Percentiles rank a stretch among this genome's conserved stretches.
phyloP scores from a whole-genome alignment of 331 rosid genomes.

The Pyracantha coccinea region DNA sequence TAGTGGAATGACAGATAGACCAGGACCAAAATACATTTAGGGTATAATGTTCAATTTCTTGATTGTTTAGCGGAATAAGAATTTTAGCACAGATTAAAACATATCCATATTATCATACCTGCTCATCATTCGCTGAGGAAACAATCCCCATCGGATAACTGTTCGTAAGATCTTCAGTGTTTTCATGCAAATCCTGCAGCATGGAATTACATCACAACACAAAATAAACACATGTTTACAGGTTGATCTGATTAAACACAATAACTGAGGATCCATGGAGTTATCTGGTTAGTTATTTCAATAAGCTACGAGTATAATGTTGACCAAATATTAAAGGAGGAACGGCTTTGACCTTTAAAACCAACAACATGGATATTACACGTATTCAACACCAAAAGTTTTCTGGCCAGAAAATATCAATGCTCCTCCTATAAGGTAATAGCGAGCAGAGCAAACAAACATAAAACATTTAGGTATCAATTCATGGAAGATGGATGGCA shows the following conservation, averaged over 20 bases:
- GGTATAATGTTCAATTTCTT: neutral
- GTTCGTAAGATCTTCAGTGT: conserved; percentile 35
- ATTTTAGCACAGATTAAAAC: neutral
- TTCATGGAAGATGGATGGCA: neutral
- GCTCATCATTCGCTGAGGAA: conserved; percentile 60
- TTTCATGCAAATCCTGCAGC: conserved; percentile 53
- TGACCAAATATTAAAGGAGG: neutral
- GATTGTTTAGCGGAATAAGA: no score
- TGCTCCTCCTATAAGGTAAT: neutral
- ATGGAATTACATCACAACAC: neutral
- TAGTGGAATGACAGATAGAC: neutral
- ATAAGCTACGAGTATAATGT: neutral
- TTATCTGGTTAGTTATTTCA: neutral
- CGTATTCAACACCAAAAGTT: neutral
- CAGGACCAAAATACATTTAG: neutral
- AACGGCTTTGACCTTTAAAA: neutral
- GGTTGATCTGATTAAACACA: neutral
- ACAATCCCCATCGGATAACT: conserved; percentile 38
- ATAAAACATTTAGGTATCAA: neutral
- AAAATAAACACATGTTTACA: neutral
- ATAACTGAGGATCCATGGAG: no score
- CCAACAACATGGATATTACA: neutral
- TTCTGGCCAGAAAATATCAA: neutral
- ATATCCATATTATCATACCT: conserved; percentile 38
- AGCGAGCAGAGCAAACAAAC: neutral